Base-by-base conservation (phyloP, 352 stramenopile species). In the Elongisporangium prolatum region DNA sequence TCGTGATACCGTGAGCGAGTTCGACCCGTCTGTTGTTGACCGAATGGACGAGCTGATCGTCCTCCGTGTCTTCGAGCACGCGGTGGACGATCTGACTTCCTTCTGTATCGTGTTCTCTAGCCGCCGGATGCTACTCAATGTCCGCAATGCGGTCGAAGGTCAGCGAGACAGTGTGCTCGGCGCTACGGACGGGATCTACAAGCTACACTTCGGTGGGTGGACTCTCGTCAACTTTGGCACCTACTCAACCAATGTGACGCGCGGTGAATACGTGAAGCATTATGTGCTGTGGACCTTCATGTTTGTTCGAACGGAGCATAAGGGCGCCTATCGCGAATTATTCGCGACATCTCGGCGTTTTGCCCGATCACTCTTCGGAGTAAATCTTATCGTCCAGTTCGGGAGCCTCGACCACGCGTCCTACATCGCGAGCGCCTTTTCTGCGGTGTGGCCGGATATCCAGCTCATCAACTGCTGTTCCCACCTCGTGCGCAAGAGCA, bases 241-340 rank as follows among this genome's bases (percentile, higher is more conserved):
- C 3, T 67, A 60, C 40, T 18, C 17, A 2, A 60, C 38, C 21
- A 16, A 48, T 2, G 61, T 53, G 44, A 56, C 34, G 0, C 4
- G 10, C 22, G 24, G 24, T 52, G 37, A 18, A 9, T 67, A 63
- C 54, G 52, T 37, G 4, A 67, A 67, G 47, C 52, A 62, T 17
- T 67, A 60, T 28, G 24, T 63, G 8, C 60, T 51, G 0, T 67
- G 61, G 61, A 47, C 25, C 14, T 62, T 60, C n/a, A 56, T 63
- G 47, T 67, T 67, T 47, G 55, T 62, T 1, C 55, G 55, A 2
- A 65, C 57, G 0, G 57, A 69, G 22, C 52, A 61, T 20, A 17
- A 56, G 28, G 48, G 49, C 14, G 63, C 57, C 0, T 62, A 69
- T 20, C 37, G 53, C 6, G 18, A 60, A 20, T 21, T 69, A 4